Evolutionary conservation across 352 stramenopile genomes (phyloP).

Genomic region (Globisporangium carolinianum): DNA sequence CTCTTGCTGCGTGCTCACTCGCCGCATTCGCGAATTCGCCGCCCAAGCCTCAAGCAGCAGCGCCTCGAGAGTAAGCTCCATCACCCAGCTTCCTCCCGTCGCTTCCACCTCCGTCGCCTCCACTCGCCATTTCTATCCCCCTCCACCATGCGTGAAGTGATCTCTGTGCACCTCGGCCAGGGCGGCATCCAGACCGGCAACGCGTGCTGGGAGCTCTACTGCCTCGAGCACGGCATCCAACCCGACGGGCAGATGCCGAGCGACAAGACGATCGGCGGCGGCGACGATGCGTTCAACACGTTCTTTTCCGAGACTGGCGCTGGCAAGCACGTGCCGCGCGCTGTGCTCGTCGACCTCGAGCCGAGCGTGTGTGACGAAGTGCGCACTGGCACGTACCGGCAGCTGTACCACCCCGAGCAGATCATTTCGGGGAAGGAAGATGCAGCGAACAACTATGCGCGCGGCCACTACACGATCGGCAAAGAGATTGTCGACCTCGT

Average conservation of each 20-base stretch:
- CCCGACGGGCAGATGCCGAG: slow-evolving; percentile 91
- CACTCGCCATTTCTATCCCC: neutral
- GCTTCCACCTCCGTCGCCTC: neutral
- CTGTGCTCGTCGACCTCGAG: slow-evolving; percentile 97
- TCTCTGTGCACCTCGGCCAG: slow-evolving; percentile 84
- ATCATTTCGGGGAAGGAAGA: slow-evolving; percentile 98
- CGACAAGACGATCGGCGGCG: slow-evolving; percentile 90
- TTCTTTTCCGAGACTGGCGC: slow-evolving; percentile 91
- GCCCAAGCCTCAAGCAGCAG: slow-evolving; percentile 3
- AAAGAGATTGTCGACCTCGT: slow-evolving; percentile 98
- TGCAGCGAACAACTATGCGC: slow-evolving; percentile 89
- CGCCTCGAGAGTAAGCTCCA: slow-evolving; percentile 50
- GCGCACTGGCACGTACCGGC: slow-evolving; percentile 91
- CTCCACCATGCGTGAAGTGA: slow-evolving; percentile 60
- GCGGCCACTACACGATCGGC: slow-evolving; percentile 91
- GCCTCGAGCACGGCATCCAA: slow-evolving; percentile 86
- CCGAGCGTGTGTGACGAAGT: slow-evolving; percentile 97
- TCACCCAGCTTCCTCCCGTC: slow-evolving; percentile 60
- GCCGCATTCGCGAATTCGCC: slow-evolving; percentile 5
- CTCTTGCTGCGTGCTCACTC: neutral
- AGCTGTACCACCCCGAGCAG: slow-evolving; percentile 98
- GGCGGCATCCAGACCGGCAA: slow-evolving; percentile 87
- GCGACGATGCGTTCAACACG: slow-evolving; percentile 97
- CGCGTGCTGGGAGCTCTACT: slow-evolving; percentile 80
- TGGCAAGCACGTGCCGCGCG: slow-evolving; percentile 97